phyloP scores from a whole-genome alignment of 306 rosid genomes.

The Pyrus communis region DNA sequence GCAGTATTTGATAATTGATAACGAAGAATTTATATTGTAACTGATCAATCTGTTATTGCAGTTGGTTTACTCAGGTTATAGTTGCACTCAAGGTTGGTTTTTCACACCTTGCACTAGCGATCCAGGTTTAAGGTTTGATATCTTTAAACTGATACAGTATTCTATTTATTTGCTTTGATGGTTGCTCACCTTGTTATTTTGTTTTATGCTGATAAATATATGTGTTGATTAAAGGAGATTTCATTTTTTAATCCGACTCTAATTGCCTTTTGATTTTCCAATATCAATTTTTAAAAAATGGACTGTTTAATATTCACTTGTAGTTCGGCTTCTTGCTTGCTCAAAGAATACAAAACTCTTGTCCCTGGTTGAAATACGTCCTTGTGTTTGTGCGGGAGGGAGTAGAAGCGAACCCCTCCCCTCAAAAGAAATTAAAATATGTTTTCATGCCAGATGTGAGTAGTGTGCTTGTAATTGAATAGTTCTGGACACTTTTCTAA shows the following conservation, averaged over 20 bases:
- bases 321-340: neutral
- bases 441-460: neutral
- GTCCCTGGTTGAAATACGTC: neutral
- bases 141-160: slow-evolving; percentile 13
- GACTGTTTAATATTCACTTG: neutral
- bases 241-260: neutral
- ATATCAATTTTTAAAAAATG: neutral
- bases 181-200: neutral
- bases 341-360: neutral
- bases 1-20: neutral
- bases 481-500: neutral
- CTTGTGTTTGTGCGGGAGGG: neutral
- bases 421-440: neutral
- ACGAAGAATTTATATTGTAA: neutral
- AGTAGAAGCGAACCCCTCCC: neutral
- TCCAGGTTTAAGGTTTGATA: slow-evolving; percentile 81
- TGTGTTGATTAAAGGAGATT: neutral
- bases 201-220: neutral
- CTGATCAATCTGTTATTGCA: slow-evolving; percentile 22
- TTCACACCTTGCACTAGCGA: slow-evolving; percentile 82
- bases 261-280: neutral
- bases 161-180: slow-evolving; percentile 5
- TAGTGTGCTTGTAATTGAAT: neutral
- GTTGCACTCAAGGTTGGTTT: slow-evolving; percentile 98
- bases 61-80: slow-evolving; percentile 81